Evolutionary conservation across 805 yeast species (phyloP).

Genomic region (Torulaspora microellipsoides): DNA sequence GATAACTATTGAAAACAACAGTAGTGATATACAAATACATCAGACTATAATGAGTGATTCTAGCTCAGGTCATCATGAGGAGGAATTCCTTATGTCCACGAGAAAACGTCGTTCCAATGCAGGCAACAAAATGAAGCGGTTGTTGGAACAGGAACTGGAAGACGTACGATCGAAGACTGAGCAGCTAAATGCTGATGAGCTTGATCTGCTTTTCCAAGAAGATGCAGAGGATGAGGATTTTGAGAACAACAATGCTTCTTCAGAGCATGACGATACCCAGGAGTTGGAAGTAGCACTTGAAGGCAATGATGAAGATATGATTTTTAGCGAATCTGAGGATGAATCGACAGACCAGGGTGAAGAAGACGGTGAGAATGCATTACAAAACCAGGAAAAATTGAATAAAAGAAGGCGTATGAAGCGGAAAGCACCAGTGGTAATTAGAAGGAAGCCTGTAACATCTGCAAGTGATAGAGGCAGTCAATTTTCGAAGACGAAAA

Average conservation of each 20-base stretch:
- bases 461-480: conserved; percentile 34
- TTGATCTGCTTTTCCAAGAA: conserved; percentile 63
- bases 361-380: conserved; percentile 66
- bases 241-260: conserved; percentile 32
- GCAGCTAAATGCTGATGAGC: conserved; percentile 72
- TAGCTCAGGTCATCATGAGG: conserved; percentile 19
- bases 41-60: conserved; percentile 9
- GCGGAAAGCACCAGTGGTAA: conserved; percentile 33
- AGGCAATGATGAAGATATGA: conserved; percentile 29
- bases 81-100: conserved; percentile 64
- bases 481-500: conserved; percentile 13
- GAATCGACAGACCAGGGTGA: conserved; percentile 42
- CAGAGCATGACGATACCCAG: conserved; percentile 29
- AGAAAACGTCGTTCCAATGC: conserved; percentile 82
- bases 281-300: conserved; percentile 9
- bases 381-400: conserved; percentile 40
- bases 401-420: conserved; percentile 25
- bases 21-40: too few relatives aligned
- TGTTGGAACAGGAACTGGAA: conserved; percentile 61
- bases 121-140: conserved; percentile 72
- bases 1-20: too few relatives aligned
- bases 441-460: conserved; percentile 26
- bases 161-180: conserved; percentile 36
- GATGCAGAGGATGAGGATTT: conserved; percentile 54
- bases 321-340: conserved; percentile 31